These are phyloP conservation scores for Cystobasidium tubakii DNA, from an alignment of 768 basidiomycete genomes.

Conservation along the genomic window DNA sequence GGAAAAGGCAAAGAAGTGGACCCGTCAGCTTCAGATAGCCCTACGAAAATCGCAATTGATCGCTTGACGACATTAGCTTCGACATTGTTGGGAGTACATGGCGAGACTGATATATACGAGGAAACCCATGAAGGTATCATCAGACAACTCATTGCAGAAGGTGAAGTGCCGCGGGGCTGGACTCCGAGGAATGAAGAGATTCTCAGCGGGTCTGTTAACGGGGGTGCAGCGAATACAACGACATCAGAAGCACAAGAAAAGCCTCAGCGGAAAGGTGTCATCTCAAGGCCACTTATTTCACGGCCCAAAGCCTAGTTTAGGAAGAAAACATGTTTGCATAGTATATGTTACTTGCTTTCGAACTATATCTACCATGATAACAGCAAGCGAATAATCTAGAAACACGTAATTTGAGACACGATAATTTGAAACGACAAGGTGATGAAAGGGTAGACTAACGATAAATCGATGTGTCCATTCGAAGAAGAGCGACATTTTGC, in stretches of 20 bases:
- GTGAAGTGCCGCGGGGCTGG: conserved; percentile 56
- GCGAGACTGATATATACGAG: conserved; percentile 78
- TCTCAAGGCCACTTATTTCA: conserved; percentile 13
- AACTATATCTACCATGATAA: no score
- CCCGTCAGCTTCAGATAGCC: not conserved
- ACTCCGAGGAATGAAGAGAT: not conserved
- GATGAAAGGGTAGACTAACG: not conserved
- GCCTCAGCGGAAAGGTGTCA: not conserved
- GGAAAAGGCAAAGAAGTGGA: conserved; percentile 48
- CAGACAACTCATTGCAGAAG: conserved; percentile 65
- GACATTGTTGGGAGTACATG: conserved; percentile 69
- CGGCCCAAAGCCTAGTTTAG: not conserved
- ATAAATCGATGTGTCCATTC: no score
- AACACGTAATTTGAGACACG: no score
- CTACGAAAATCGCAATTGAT: conserved; percentile 53
- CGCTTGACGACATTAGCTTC: conserved; percentile 77
- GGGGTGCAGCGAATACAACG: not conserved
- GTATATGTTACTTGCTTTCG: not conserved
- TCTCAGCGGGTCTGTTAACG: not conserved
- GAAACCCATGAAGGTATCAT: conserved; percentile 80
- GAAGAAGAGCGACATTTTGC: no score
- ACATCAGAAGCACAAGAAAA: not conserved
- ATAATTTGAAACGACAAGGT: not conserved
- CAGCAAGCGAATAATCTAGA: no score
- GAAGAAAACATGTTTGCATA: not conserved